Base-by-base conservation (phyloP, 164 flowering plant genomes). In the Vitis rotundifolia region DNA sequence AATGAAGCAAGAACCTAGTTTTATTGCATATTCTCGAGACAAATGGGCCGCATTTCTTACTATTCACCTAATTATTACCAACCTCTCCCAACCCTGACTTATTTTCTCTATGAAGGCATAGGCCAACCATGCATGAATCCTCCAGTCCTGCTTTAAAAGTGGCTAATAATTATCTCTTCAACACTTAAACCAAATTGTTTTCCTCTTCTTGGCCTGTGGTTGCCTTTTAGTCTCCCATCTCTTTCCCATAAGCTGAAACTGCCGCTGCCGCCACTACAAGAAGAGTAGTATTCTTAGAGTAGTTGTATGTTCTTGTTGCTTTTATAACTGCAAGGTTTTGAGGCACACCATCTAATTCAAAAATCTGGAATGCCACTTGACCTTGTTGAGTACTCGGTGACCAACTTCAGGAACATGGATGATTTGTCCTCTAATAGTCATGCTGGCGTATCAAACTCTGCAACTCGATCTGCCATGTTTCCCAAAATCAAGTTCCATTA, bases 371-470 rank as follows among this genome's bases (percentile, higher is more conserved):
- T 78, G 77, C 95, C 87, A 78, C 85, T 92, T 63, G 97, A 91
- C 73, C 99, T 85, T 53, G 97, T 70, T 19, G 99, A 88, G 77
- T 93, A 95, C 77, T 95, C 98, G 0, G 91, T 73, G 8, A 95
- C 97, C 78, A 93, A 81, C 87, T 82, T 93, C 13, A 83, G 71
- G 73, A 95, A 95, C 97, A 95, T 91, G 71, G 98, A 93, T 55
- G 92, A 85, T 74, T 84, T 88, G 75, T 93, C 91, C 80, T 93
- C 97, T 71, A 95, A 70, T 66, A 95, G 80, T 60, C 89, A 81
- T 60, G 82, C 67, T 1, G 99, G 99, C 69, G 88, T 81, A 70
- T 91, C 96, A 78, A 88, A 92, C 78, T 95, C 99, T 56, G 94
- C 96, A 52, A 92, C 89, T 73, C 88, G 86, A 78, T 98, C 99